phyloP scores from a whole-genome alignment of 345 rosid genomes.

The Aethionema arabicum region DNA sequence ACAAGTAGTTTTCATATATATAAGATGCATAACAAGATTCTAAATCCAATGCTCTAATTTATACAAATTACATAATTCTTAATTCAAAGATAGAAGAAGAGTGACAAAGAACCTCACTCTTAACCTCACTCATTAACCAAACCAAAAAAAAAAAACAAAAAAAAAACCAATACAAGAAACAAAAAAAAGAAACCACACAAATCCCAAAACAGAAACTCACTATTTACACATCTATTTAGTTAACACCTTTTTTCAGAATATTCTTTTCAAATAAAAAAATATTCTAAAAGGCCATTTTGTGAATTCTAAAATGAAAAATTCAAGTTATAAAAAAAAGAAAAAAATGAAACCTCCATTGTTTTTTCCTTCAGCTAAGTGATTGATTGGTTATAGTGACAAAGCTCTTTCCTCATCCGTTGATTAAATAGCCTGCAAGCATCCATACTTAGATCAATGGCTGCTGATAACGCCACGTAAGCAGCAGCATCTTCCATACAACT shows the following conservation, averaged over 20 bases:
- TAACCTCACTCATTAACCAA: constrained; percentile 25
- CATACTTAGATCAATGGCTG: constrained; percentile 87
- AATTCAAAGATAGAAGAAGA: constrained; percentile 24
- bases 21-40: neutral
- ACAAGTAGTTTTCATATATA: too few relatives aligned
- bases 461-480: constrained; percentile 85
- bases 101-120: constrained; percentile 31
- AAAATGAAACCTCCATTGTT: constrained; percentile 2
- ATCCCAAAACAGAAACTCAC: constrained; percentile 26
- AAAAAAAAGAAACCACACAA: constrained; percentile 23
- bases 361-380: constrained; percentile 32
- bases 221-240: constrained; percentile 34
- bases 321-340: neutral
- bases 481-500: constrained; percentile 92
- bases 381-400: constrained; percentile 52
- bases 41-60: constrained; percentile 21
- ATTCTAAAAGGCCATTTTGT: constrained; percentile 19
- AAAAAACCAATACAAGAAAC: neutral
- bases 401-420: constrained; percentile 84
- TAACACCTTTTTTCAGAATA: constrained; percentile 10
- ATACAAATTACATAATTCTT: constrained; percentile 30
- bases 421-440: constrained; percentile 91
- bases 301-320: neutral
- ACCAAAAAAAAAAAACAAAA: neutral
- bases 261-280: constrained; percentile 10